Evolutionary conservation across 768 basidiomycete genomes (phyloP), one percentile per base, ranked within the genome.

Genomic region (Rossbeevera mucosa): DNA sequence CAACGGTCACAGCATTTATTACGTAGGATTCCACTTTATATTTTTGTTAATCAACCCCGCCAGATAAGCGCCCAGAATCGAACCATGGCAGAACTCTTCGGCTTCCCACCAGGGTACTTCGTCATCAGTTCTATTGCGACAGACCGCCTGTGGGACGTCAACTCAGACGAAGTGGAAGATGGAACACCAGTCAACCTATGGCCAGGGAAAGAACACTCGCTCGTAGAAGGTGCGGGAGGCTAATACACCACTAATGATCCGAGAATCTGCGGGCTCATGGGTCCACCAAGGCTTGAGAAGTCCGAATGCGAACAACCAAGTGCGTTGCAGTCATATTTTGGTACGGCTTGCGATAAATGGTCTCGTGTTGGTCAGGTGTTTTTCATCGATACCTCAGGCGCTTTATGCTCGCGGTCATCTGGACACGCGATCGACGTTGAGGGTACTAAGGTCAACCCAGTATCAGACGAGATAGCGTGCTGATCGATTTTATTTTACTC

Each of bases 361-460:
- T 29, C 18, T 47, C 28, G 21, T 44, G 4, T 43, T n/a, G 7
- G 29, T 36, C 48, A 91, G 86, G 86, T 92, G 16, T 92, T 91
- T 72, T 92, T 88, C 71, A 80, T 92, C 48, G 91, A 93, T 64
- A 77, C 80, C 2, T 79, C 80, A 18, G 90, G 91, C 18, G 82
- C 81, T 9, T 68, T 92, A 38, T 92, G 88, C 64, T 88, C 90
- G 8, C 78, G 86, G 58, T 79, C 81, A 4, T 80, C 89, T 14
- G 91, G 91, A 0, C 89, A 91, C 68, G 91, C 89, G 7, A 72
- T 93, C 31, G 90, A 93, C 60, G 69, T 92, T 30, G 82, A 91
- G 75, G 80, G 89, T 85, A n/a, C n/a, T n/a, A 66, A 21, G 70
- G 56, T 14, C 18, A 43, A 45, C 31, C 25, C 22, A 18, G 6